These are phyloP conservation scores for Pseudomonodictys pantanalensis DNA, from an alignment of 495 filamentous ascomycete species.

Conservation along the genomic window DNA sequence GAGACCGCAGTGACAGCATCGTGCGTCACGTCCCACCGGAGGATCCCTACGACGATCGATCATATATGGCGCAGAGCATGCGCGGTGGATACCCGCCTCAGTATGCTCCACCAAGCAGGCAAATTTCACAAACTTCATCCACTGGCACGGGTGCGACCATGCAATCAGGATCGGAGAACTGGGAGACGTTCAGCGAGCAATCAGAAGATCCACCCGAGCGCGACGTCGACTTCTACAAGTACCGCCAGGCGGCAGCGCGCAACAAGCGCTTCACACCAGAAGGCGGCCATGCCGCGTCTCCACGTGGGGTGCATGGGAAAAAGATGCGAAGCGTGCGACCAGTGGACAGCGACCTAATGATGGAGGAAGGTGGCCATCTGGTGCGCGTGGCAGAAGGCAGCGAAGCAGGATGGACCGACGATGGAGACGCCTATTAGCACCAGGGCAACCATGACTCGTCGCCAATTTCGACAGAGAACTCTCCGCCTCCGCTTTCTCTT, in stretches of 20 bases:
- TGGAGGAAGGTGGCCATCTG: slow-evolving; percentile 34
- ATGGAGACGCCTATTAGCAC: no score
- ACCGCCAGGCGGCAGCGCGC: slow-evolving; percentile 65
- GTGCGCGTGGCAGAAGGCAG: slow-evolving; percentile 39
- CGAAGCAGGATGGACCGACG: slow-evolving; percentile 47
- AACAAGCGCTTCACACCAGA: slow-evolving; percentile 63
- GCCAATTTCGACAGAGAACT: no score
- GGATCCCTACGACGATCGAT: slow-evolving; percentile 75
- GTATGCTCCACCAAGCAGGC: slow-evolving; percentile 51
- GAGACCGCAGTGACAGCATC: slow-evolving; percentile 59
- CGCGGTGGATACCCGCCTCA: slow-evolving; percentile 37
- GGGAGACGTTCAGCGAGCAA: slow-evolving; percentile 70
- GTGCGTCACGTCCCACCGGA: slow-evolving; percentile 79
- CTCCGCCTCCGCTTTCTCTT: slow-evolving; percentile 2
- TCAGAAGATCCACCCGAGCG: slow-evolving; percentile 55
- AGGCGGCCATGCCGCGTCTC: slow-evolving; percentile 46
- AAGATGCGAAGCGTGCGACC: slow-evolving; percentile 30
- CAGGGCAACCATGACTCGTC: no score
- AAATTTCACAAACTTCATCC: slow-evolving; percentile 67
- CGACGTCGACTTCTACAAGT: slow-evolving; percentile 75
- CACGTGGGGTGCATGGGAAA: slow-evolving; percentile 42
- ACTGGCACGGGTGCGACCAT: slow-evolving; percentile 53
- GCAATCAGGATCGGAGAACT: slow-evolving; percentile 84
- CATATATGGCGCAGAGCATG: slow-evolving; percentile 31
- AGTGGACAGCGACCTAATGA: slow-evolving; percentile 32